Base-by-base conservation (phyloP, 331 rosid species). In the Malus hybrid region DNA sequence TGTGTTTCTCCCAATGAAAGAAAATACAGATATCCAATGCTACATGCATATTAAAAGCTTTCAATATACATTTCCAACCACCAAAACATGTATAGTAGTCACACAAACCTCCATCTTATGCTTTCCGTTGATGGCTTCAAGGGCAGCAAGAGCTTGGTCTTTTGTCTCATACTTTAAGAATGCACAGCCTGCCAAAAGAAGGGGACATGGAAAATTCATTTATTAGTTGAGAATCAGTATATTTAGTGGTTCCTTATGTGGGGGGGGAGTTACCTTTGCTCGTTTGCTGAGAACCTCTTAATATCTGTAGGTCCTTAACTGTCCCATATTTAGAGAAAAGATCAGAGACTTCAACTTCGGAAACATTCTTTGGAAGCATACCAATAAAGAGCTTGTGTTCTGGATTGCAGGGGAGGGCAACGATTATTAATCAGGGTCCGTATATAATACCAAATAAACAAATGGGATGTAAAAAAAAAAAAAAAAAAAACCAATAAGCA, bases 381-480 rank as follows among this genome's bases (percentile, higher is more conserved):
- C 98, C 98, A 71, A 94, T 82, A 74, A 94, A 94, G 82, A 94
- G 96, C 84, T 94, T 94, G 86, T 94, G 97, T 79, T 94, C 98
- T 94, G 83, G 71, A 84, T 78, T 77, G 61, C 79, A 81, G 67
- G 74, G 73, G 42, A 75, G 20, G 70, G 77, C 12, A 6, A 58
- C 53, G 71, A 28, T 61, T 83, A 78, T 68, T 77, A 48, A 76
- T 77, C 81, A 80, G 69, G 57, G 74, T 39, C 44, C 56, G 68
- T 63, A 11, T 55, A 58, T 55, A 74, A 53, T 18, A 39, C 44
- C 46, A 3, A 72, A 82, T 20, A 32, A 8, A 28, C 8, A 64
- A 32, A 71, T 60, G 68, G 68, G 60, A 56, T 53, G 62, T 46
- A 72, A 32, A 36, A 29, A 63, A 74, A 9, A 30, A 32, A 36